phyloP scores from a whole-genome alignment of 2,329 filamentous ascomycete genomes.

The Fusarium tjaetaba region DNA sequence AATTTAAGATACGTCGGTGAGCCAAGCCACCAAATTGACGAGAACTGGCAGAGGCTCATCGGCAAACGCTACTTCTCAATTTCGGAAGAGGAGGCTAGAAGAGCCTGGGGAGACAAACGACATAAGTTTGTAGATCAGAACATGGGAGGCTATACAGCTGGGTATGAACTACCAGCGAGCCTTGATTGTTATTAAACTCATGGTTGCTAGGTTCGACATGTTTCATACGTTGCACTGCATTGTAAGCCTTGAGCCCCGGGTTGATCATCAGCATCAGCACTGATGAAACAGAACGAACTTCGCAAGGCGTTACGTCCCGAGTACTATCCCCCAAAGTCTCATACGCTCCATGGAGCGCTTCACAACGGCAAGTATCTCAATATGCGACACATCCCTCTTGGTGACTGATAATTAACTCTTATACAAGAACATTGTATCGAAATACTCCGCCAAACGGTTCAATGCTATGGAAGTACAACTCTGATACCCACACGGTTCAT shows the following conservation, averaged over 20 bases:
- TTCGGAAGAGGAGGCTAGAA: background rate
- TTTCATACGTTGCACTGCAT: background rate
- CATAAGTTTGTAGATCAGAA: background rate
- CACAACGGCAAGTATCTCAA: background rate
- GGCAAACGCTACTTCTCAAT: background rate
- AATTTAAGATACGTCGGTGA: background rate
- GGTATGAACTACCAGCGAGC: background rate
- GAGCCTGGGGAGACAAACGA: background rate
- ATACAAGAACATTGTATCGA: background rate
- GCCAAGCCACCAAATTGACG: background rate
- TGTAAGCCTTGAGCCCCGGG: accelerated
- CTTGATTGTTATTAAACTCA: background rate
- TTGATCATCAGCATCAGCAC: accelerated
- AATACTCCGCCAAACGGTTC: background rate
- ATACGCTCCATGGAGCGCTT: background rate
- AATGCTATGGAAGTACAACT: background rate
- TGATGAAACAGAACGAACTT: background rate
- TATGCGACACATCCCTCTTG: accelerated
- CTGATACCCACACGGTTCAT: background rate
- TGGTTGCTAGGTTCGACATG: background rate
- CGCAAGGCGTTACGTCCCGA: background rate
- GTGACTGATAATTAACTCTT: background rate
- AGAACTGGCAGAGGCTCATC: background rate
- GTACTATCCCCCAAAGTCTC: background rate
- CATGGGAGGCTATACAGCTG: background rate